phyloP scores from a whole-genome alignment of 768 basidiomycete genomes.

The Lentinus brumalis region DNA sequence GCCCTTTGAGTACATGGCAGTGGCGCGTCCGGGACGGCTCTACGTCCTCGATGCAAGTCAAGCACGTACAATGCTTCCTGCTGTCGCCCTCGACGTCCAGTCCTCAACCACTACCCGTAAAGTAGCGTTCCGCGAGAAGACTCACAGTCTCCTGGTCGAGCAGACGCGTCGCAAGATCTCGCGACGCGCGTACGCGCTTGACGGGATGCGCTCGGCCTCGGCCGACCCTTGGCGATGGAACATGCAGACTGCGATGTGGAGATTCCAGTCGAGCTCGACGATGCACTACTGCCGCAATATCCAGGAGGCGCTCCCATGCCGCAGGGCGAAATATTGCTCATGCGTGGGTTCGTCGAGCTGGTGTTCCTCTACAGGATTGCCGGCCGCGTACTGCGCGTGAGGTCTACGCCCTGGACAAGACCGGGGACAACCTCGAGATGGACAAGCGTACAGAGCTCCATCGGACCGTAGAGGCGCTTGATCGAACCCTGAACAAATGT shows the following conservation, averaged over 20 bases:
- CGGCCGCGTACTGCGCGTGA: conserved; percentile 73
- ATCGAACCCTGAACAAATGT: conserved; percentile 72
- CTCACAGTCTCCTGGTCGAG: conserved; percentile 75
- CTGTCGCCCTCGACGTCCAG: no score
- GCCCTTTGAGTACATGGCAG: no score
- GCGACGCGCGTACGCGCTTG: conserved; percentile 92
- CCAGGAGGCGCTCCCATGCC: conserved; percentile 63
- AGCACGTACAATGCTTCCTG: no score
- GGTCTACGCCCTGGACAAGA: conserved; percentile 80
- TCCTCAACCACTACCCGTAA: no score
- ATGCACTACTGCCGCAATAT: conserved; percentile 72
- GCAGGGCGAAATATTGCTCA: conserved; percentile 63
- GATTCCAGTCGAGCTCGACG: conserved; percentile 80
- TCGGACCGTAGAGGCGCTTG: conserved; percentile 73
- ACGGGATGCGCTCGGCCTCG: conserved; percentile 89
- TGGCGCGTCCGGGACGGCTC: no score
- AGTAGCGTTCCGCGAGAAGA: conserved; percentile 82
- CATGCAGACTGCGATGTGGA: conserved; percentile 92
- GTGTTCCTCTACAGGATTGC: conserved; percentile 82
- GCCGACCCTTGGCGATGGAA: conserved; percentile 85
- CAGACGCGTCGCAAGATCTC: conserved; percentile 89
- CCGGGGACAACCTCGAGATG: conserved; percentile 70
- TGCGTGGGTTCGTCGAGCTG: conserved; percentile 80
- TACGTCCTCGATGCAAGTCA: no score
- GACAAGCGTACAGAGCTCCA: conserved; percentile 79